Conservation (phyloP, 2,329 filamentous ascomycete genomes). For the Neobulgaria alba region DNA sequence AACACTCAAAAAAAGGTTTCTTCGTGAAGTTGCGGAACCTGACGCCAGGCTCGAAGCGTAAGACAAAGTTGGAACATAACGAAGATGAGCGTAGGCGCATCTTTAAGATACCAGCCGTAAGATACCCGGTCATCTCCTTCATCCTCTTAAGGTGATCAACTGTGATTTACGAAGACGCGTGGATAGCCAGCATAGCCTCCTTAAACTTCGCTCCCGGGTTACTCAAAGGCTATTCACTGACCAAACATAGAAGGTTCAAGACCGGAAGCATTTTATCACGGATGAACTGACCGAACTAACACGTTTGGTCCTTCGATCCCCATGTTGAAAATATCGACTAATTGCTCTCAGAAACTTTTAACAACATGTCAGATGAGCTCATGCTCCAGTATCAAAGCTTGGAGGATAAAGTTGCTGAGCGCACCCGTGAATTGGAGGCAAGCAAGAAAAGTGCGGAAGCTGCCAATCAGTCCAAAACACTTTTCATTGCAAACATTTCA, state of each 20-base stretch:
- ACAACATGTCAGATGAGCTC: constrained; percentile 88
- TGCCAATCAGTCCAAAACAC: constrained; percentile 94
- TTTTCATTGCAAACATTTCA: constrained; percentile 93
- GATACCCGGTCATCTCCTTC: no score
- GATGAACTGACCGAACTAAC: constrained; percentile 70
- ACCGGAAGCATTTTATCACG: constrained; percentile 64
- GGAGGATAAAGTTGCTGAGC: constrained; percentile 74
- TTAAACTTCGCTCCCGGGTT: no score
- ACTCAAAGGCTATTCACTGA: no score
- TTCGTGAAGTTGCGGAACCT: constrained; percentile 22
- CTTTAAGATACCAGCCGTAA: constrained; percentile 79
- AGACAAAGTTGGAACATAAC: constrained; percentile 33
- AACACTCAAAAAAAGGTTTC: constrained; percentile 27
- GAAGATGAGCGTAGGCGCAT: constrained; percentile 30
- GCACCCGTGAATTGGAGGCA: constrained; percentile 76
- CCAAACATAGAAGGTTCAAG: constrained; percentile 76
- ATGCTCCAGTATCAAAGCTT: constrained; percentile 77
- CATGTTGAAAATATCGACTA: constrained; percentile 30
- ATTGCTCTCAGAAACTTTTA: constrained; percentile 61
- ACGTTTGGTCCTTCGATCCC: constrained; percentile 6
- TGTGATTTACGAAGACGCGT: no score
- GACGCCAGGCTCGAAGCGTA: constrained; percentile 17
- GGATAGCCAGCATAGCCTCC: no score
- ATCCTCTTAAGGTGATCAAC: no score
- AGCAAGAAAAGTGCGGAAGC: constrained; percentile 89